These are phyloP conservation scores for Solanum paucissectum DNA, from an alignment of 257 asterid genomes.

Conservation along the genomic window DNA sequence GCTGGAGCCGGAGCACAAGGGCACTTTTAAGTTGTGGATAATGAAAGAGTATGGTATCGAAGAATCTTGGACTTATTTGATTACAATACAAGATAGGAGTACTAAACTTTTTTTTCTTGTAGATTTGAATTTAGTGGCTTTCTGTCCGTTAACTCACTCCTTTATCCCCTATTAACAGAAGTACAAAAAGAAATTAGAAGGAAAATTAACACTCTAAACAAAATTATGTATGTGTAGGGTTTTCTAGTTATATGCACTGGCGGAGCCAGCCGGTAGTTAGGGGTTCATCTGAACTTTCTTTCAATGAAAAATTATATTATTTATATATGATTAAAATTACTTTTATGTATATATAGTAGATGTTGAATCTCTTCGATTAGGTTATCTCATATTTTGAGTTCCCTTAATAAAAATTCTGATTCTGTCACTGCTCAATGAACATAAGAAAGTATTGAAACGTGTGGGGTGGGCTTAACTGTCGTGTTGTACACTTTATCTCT, in stretches of 20 bases:
- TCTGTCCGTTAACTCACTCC: neutral
- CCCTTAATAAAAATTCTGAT: accelerated
- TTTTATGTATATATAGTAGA: neutral
- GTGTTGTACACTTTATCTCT: neutral
- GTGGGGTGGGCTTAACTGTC: neutral
- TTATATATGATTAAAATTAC: neutral
- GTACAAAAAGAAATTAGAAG: neutral
- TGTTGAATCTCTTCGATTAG: accelerated
- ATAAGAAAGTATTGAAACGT: neutral
- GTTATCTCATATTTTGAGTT: too few species aligned
- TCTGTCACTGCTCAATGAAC: accelerated
- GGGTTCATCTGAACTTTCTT: neutral
- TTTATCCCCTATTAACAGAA: neutral
- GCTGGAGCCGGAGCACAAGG: neutral
- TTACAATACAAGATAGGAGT: neutral
- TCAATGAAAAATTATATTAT: neutral
- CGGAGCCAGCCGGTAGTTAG: accelerated
- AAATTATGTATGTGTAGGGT: neutral
- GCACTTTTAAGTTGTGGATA: neutral
- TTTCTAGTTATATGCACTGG: neutral
- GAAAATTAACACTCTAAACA: neutral
- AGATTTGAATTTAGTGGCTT: neutral
- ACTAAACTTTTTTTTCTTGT: neutral
- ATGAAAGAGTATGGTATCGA: neutral
- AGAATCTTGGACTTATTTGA: neutral